Conservation (phyloP, 805 yeast genomes). For the Isabelozyma pseudorhagii region DNA sequence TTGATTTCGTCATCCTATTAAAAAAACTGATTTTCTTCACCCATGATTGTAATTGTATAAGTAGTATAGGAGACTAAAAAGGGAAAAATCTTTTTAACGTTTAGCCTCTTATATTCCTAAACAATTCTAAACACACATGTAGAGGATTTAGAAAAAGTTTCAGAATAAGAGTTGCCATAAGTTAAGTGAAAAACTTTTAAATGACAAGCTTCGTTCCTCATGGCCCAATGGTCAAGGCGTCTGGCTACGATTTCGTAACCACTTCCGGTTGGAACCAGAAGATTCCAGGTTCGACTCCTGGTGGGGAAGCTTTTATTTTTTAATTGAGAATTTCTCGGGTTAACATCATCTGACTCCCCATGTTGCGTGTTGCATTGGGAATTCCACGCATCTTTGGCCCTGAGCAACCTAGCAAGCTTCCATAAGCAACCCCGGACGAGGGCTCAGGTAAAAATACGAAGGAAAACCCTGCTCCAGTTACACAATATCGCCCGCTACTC, state of each 20-base stretch:
- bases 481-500: background rate
- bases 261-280: constrained; percentile 44
- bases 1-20: no score
- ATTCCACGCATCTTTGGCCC: background rate
- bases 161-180: no score
- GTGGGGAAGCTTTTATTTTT: constrained; percentile 48
- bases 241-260: constrained; percentile 45
- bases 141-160: no score
- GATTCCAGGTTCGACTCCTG: constrained; percentile 58
- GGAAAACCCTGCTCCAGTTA: background rate
- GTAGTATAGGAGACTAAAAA: no score
- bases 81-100: no score
- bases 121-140: no score
- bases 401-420: background rate
- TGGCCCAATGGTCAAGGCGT: constrained; percentile 54
- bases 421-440: background rate
- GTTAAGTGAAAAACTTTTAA: background rate
- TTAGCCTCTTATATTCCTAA: no score
- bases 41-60: no score
- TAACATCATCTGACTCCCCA: background rate
- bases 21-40: no score
- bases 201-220: constrained; percentile 43
- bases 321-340: background rate
- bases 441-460: background rate
- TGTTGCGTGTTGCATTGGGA: background rate